phyloP scores from a whole-genome alignment of 225 moss, liverwort and hornwort species.

The Pleurozium schreberi region DNA sequence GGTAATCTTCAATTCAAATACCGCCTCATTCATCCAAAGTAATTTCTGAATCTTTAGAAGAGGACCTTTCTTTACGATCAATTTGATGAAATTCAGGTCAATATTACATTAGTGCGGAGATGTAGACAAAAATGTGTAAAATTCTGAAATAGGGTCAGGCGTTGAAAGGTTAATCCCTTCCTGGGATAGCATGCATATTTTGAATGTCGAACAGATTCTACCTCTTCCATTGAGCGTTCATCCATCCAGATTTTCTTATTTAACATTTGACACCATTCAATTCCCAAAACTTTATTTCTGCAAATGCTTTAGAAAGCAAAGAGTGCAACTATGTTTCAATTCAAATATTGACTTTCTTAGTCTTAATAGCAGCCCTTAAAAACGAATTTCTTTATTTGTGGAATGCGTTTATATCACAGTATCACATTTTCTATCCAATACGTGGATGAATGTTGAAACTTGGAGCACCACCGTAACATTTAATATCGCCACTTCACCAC shows the following conservation, averaged over 20 bases:
- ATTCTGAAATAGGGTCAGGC: not conserved
- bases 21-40: not conserved
- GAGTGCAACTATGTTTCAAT: not conserved
- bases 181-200: not conserved
- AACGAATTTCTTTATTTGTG: not conserved
- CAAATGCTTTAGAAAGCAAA: not conserved
- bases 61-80: not conserved
- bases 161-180: not conserved
- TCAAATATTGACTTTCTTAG: not conserved
- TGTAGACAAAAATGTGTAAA: not conserved
- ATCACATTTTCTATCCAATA: no score
- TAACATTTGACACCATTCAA: not conserved
- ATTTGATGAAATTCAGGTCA: not conserved
- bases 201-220: not conserved
- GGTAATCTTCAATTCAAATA: not conserved
- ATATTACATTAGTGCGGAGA: no score
- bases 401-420: no score
- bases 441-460: no score
- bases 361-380: not conserved
- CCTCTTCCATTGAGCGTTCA: not conserved
- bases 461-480: no score
- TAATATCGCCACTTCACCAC: no score
- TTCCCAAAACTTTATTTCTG: not conserved
- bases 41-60: not conserved
- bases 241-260: not conserved